These are phyloP conservation scores for Talaromyces pinophilus DNA, from an alignment of 2,329 filamentous ascomycete genomes.

Conservation along the genomic window DNA sequence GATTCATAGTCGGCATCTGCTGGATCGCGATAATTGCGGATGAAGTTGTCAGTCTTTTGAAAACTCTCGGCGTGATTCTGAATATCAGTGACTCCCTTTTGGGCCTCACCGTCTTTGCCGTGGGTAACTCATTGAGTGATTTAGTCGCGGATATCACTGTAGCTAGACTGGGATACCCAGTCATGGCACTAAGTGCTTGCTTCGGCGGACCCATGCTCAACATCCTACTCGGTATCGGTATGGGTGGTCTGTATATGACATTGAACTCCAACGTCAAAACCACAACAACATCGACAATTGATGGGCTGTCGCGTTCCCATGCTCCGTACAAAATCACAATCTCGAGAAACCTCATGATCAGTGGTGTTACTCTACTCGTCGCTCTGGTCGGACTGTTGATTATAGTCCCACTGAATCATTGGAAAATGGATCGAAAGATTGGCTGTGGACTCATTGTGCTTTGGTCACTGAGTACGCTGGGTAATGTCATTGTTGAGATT, in stretches of 20 bases:
- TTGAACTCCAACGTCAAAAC: constrained; percentile 9
- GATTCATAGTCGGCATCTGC: constrained; percentile 86
- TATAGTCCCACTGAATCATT: constrained; percentile 79
- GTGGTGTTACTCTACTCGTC: constrained; percentile 76
- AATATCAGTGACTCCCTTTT: constrained; percentile 94
- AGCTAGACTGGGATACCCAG: constrained; percentile 86
- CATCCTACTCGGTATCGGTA: constrained; percentile 90
- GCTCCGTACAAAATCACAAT: constrained; percentile 77
- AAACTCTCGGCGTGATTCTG: constrained; percentile 86
- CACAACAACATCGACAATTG: constrained; percentile 50
- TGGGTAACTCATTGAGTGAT: constrained; percentile 92
- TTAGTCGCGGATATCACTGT: constrained; percentile 94
- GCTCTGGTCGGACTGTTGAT: constrained; percentile 78
- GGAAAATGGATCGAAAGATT: constrained; percentile 80
- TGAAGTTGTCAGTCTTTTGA: constrained; percentile 92
- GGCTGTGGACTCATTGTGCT: constrained; percentile 77
- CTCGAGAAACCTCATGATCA: constrained; percentile 80
- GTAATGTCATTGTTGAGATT: constrained; percentile 80
- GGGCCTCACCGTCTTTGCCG: constrained; percentile 91
- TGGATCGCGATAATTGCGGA: constrained; percentile 97
- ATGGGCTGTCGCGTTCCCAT: constrained; percentile 18
- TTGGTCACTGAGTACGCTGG: constrained; percentile 76
- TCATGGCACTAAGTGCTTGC: constrained; percentile 93
- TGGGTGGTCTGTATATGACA: constrained; percentile 86
- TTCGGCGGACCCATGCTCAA: constrained; percentile 99